Conservation (phyloP, 352 stramenopile genomes). For the Halophytophthora polymorphica region DNA sequence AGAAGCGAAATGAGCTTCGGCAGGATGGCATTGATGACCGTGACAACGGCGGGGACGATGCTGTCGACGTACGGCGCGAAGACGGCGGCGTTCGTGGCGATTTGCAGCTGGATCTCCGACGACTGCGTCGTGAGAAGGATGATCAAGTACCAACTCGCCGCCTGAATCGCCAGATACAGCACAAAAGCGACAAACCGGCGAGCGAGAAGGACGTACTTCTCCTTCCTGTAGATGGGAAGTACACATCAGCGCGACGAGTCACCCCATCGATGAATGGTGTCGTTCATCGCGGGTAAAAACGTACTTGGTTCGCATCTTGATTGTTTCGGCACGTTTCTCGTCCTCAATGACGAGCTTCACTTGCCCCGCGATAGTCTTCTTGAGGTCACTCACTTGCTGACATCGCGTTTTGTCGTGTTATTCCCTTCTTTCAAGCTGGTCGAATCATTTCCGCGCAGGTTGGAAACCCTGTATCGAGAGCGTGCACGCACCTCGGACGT, state of each 20-base stretch:
- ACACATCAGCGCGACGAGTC: neutral
- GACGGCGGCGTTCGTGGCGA: conserved; percentile 36
- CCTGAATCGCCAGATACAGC: conserved; percentile 64
- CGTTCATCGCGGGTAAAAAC: neutral
- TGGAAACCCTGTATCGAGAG: too few relatives aligned
- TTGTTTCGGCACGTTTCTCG: conserved; percentile 45
- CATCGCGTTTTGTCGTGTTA: neutral
- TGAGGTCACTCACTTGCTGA: conserved; percentile 57
- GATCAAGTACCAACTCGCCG: conserved; percentile 67
- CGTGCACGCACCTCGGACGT: conserved; percentile 31
- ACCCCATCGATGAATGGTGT: too few relatives aligned
- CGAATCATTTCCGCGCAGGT: too few relatives aligned
- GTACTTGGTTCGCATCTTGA: conserved; percentile 50
- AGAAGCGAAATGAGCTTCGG: conserved; percentile 63
- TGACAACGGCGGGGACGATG: conserved; percentile 69
- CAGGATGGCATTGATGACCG: conserved; percentile 70
- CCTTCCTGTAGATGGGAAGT: conserved; percentile 20
- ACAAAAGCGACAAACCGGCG: conserved; percentile 46
- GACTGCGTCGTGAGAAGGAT: conserved; percentile 71
- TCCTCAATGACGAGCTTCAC: conserved; percentile 55
- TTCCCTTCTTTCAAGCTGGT: too few relatives aligned
- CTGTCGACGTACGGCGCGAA: conserved; percentile 55
- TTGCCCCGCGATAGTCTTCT: conserved; percentile 57
- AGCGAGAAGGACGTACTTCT: conserved; percentile 56
- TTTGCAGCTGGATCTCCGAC: conserved; percentile 43